Conservation (phyloP, 331 rosid genomes). For the Phaseolus coccineus region DNA sequence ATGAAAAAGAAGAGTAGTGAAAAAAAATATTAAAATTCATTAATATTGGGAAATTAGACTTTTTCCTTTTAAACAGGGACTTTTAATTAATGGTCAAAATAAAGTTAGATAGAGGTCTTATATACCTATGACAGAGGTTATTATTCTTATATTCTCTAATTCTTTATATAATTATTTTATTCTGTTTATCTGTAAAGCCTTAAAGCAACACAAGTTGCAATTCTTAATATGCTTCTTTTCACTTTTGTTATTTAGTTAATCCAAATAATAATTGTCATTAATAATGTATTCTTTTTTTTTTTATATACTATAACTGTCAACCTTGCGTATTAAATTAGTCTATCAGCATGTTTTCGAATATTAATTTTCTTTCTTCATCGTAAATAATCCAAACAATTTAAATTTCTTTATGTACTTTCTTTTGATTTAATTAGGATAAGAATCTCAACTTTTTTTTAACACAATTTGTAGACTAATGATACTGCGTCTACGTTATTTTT, state of each 20-base stretch:
- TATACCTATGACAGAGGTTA: not conserved
- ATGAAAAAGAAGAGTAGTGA: not conserved
- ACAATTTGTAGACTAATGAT: no score
- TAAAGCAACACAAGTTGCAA: conserved; percentile 38
- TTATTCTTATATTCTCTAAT: not conserved
- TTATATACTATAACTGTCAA: not conserved
- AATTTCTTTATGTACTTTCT: no score
- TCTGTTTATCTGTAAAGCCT: conserved; percentile 22
- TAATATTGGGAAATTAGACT: not conserved
- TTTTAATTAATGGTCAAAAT: not conserved
- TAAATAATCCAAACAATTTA: no score
- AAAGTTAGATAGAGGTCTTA: not conserved
- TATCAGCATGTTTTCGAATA: conserved; percentile 29
- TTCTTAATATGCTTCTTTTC: conserved; percentile 8
- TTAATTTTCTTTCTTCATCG: not conserved
- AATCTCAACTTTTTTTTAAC: no score
- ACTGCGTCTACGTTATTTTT: no score
- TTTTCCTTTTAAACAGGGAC: no score
- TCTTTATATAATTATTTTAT: not conserved
- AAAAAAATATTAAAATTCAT: no score
- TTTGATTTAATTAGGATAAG: no score
- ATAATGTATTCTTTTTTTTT: not conserved
- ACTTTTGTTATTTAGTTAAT: conserved; percentile 20
- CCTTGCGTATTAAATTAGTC: conserved; percentile 14
- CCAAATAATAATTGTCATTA: conserved; percentile 4